These are phyloP conservation scores for Filosporella fistucella DNA, from an alignment of 495 filamentous ascomycete species.

Conservation along the genomic window DNA sequence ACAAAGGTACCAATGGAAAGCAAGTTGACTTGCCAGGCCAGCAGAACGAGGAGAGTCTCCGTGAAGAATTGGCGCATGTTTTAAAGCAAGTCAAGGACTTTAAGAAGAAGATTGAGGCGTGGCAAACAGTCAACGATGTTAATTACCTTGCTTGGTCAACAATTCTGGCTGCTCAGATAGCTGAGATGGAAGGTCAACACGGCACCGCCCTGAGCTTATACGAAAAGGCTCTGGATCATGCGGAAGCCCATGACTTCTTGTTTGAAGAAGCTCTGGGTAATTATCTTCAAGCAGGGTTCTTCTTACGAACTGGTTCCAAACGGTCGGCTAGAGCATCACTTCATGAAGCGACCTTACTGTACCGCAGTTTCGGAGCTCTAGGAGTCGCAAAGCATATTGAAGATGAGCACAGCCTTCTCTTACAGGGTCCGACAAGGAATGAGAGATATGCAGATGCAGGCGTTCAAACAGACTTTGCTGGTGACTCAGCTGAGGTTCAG, in stretches of 20 bases:
- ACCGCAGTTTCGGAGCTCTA: conserved; percentile 66
- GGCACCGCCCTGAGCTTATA: conserved; percentile 59
- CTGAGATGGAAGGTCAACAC: conserved; percentile 60
- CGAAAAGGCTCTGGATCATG: conserved; percentile 76
- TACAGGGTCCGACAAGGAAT: conserved; percentile 59
- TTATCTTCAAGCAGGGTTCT: conserved; percentile 72
- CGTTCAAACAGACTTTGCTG: conserved; percentile 70
- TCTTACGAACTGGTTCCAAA: conserved; percentile 64
- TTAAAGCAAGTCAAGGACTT: conserved; percentile 50
- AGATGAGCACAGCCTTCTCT: conserved; percentile 65
- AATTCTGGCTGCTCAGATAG: conserved; percentile 67
- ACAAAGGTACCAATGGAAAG: conserved; percentile 8
- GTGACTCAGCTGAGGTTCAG: conserved; percentile 53
- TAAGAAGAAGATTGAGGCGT: conserved; percentile 59
- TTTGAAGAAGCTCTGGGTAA: conserved; percentile 79
- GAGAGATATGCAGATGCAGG: conserved; percentile 60
- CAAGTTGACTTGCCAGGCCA: background rate
- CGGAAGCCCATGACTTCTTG: conserved; percentile 67
- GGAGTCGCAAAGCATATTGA: conserved; percentile 70
- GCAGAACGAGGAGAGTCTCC: conserved; percentile 32
- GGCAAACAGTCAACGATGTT: conserved; percentile 61
- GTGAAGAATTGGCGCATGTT: conserved; percentile 49
- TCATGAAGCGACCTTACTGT: conserved; percentile 68
- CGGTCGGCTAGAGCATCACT: conserved; percentile 69
- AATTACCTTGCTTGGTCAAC: conserved; percentile 79